Percentiles rank a stretch among this genome's conserved stretches.
These are phyloP conservation scores for Anisogramma anomala DNA, from an alignment of 2,329 filamentous ascomycete genomes.

Conservation along the genomic window DNA sequence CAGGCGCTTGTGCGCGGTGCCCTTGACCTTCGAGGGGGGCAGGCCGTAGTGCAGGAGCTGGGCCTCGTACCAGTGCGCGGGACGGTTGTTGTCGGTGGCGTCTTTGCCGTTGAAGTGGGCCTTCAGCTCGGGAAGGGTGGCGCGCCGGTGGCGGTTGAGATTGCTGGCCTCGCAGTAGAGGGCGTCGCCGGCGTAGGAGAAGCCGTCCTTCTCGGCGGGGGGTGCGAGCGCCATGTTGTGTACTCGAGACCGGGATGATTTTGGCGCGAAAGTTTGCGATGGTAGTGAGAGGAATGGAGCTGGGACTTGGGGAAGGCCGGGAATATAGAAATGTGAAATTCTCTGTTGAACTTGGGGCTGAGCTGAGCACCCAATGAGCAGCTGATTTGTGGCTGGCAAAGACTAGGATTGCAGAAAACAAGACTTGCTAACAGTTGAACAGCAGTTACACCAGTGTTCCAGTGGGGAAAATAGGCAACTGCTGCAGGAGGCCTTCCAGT, in stretches of 20 bases:
- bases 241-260: background rate
- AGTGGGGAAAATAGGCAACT: too few relatives aligned
- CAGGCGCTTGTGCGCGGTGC: slow-evolving; percentile 45
- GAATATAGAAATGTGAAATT: too few relatives aligned
- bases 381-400: too few relatives aligned
- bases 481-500: too few relatives aligned
- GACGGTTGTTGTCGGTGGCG: slow-evolving; percentile 32
- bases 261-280: background rate
- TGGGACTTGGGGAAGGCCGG: too few relatives aligned
- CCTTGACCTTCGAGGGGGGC: slow-evolving; percentile 43
- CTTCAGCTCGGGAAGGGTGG: slow-evolving; percentile 31
- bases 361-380: too few relatives aligned
- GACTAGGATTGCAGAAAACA: too few relatives aligned
- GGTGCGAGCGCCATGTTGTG: slow-evolving; percentile 17
- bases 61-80: slow-evolving; percentile 51
- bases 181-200: slow-evolving; percentile 30
- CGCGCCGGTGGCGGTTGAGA: slow-evolving; percentile 34
- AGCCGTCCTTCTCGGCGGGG: slow-evolving; percentile 26
- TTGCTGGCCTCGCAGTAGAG: slow-evolving; percentile 34
- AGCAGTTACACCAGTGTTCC: too few relatives aligned
- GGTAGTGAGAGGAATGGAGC: too few relatives aligned
- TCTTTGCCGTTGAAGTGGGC: slow-evolving; percentile 30
- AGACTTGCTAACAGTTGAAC: too few relatives aligned
- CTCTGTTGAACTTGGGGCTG: too few relatives aligned
- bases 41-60: slow-evolving; percentile 53